Evolutionary conservation across 75 land plant genomes (phyloP), one percentile per base, ranked within the genome.

Genomic region (Pseudotsuga menziesii): DNA sequence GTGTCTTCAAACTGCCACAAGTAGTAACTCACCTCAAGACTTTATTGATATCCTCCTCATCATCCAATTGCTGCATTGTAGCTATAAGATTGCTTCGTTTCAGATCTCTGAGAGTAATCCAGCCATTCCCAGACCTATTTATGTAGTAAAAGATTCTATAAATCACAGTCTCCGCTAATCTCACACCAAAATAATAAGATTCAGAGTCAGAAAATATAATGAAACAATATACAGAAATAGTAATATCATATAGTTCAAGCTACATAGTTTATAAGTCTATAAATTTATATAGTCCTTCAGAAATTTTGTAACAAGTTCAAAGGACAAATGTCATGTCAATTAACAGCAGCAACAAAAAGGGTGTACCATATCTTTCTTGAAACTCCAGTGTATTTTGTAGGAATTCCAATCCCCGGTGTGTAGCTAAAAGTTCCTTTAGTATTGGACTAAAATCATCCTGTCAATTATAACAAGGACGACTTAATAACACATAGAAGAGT

Each of bases 321-420:
- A 39, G 41, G 41, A 39, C 41, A 39, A 4, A 39, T 39, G 41
- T 39, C 41, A 39, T 39, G 41, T 35, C 41, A 39, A 39, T 39
- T 39, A 39, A 39, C 41, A 39, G 41, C 41, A 39, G 41, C 4
- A 39, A 39, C 41, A 39, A 4, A 39, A 4, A 39, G 4, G 2
- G 41, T 58, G 16, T 81, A 94, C 98, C 98, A 88, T 95, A 95
- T 95, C 98, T 93, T 82, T 95, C 96, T 85, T 95, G 98, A 88
- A 95, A 95, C 80, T 95, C 98, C 23, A 92, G 96, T 66, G 98
- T 93, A 60, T 83, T 87, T 70, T 95, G 98, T 61, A 95, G 82
- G 74, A 95, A 95, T 76, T 95, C 98, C 78, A 95, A 82, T n/a
- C 98, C 98, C 73, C 90, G 98, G 82, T 95, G 98, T 58, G 92